phyloP scores from a whole-genome alignment of 2,329 filamentous ascomycete species.

The Claviceps africana region DNA sequence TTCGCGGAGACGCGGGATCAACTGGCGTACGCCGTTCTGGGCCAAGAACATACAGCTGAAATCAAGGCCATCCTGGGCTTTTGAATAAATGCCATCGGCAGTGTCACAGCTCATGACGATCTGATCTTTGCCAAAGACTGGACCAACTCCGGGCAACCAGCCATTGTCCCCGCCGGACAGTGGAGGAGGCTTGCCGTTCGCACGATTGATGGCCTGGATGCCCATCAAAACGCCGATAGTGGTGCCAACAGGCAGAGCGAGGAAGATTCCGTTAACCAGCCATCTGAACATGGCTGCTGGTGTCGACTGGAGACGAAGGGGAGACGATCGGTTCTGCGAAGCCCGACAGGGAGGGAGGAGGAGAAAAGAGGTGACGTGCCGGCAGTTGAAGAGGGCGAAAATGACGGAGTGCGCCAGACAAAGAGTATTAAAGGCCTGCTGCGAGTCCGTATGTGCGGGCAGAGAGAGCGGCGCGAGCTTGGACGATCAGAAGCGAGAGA shows the following conservation, averaged over 20 bases:
- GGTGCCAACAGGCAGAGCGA: constrained; percentile 34
- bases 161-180: constrained; percentile 19
- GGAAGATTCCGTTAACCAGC: constrained; percentile 34
- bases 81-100: constrained; percentile 30
- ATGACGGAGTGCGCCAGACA: neutral
- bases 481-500: neutral
- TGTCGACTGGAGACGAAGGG: neutral
- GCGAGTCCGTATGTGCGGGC: constrained; percentile 1
- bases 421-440: neutral
- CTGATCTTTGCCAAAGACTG: constrained; percentile 19
- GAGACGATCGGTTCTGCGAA: neutral
- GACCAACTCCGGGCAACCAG: constrained; percentile 3
- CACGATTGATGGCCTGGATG: constrained; percentile 28
- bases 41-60: constrained; percentile 30
- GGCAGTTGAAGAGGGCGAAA: neutral
- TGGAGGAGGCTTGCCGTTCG: constrained; percentile 29
- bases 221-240: constrained; percentile 36
- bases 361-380: neutral
- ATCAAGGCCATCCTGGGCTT: constrained; percentile 24
- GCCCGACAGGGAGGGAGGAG: too few species aligned
- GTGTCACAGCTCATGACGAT: constrained; percentile 26
- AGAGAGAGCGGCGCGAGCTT: constrained; percentile 4
- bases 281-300: constrained; percentile 24
- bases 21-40: neutral
- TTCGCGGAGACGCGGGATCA: neutral